phyloP scores from a whole-genome alignment of 2,329 filamentous ascomycete species.

The Epichloe typhina region DNA sequence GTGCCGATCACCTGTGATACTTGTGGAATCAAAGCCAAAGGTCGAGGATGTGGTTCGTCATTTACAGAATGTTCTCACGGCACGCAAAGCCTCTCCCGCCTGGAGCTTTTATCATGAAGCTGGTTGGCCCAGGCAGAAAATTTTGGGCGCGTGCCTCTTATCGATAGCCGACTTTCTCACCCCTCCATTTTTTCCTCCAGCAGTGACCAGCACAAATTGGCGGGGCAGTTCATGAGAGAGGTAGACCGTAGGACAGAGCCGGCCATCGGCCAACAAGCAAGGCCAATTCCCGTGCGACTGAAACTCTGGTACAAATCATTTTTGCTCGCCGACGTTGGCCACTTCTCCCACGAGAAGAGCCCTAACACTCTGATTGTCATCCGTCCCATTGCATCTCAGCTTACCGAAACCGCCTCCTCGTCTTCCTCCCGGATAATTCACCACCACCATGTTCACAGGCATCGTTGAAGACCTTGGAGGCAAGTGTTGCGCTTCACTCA shows the following conservation, averaged over 20 bases:
- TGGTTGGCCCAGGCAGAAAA: background rate
- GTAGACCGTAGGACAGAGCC: background rate
- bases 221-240: background rate
- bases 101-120: background rate
- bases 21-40: background rate
- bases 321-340: background rate
- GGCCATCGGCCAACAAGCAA: background rate
- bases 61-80: background rate
- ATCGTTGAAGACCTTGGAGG: slow-evolving; percentile 88
- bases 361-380: background rate
- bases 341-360: background rate
- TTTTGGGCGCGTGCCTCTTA: slow-evolving; percentile 4
- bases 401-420: background rate
- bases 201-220: background rate
- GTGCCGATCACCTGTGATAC: background rate
- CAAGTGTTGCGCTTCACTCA: slow-evolving; percentile 31
- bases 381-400: background rate
- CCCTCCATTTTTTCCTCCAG: background rate
- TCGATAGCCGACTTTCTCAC: slow-evolving; percentile 1
- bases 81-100: background rate
- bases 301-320: background rate
- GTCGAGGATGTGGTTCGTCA: background rate
- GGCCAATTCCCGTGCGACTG: background rate
- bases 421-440: background rate
- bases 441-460: slow-evolving; percentile 73